phyloP scores from a whole-genome alignment of 2,329 filamentous ascomycete species.

The Diplodia mutila region DNA sequence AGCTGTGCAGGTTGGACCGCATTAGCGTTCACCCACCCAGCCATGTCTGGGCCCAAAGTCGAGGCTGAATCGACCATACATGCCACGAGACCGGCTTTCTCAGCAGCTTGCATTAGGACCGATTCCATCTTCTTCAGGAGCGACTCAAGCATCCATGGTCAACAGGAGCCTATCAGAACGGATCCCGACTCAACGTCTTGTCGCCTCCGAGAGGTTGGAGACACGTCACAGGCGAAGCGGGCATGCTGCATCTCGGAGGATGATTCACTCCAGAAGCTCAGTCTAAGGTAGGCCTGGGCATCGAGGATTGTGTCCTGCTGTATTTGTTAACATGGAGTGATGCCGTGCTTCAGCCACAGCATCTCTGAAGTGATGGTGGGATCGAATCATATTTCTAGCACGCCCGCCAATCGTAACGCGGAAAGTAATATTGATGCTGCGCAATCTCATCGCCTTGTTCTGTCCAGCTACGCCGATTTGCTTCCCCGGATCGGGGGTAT shows the following conservation, averaged over 20 bases:
- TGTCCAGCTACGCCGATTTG: not conserved
- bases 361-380: not conserved
- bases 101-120: not conserved
- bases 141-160: not conserved
- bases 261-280: not conserved
- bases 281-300: too few relatives aligned
- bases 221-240: not conserved
- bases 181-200: not conserved
- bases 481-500: constrained; percentile 37
- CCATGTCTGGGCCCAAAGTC: not conserved
- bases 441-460: too few relatives aligned
- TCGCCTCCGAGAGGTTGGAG: not conserved
- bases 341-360: too few relatives aligned
- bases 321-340: too few relatives aligned
- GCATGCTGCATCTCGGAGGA: not conserved
- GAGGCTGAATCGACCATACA: not conserved
- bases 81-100: not conserved
- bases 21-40: constrained; percentile 1
- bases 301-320: too few relatives aligned
- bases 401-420: too few relatives aligned
- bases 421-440: too few relatives aligned
- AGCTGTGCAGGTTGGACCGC: not conserved
- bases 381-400: not conserved
- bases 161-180: not conserved
- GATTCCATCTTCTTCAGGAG: not conserved